Conservation (phyloP, 345 rosid genomes). For the Bretschneidera sinensis region DNA sequence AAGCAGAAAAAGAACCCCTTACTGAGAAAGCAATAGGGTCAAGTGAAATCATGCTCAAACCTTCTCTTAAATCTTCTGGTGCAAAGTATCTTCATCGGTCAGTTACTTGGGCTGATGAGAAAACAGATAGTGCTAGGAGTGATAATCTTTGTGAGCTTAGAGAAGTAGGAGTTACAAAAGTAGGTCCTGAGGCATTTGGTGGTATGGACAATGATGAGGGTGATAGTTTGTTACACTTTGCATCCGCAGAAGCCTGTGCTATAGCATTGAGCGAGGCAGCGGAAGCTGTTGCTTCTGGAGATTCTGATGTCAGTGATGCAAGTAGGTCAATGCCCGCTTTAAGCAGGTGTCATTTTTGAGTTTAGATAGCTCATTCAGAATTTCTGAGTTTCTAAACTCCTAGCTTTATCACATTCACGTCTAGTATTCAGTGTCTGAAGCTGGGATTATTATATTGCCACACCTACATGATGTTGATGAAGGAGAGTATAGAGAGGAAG, state of each 20-base stretch:
- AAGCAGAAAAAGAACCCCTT: conserved; percentile 21
- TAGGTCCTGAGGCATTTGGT: conserved; percentile 12
- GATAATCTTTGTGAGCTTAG: conserved; percentile 50
- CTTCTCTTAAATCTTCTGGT: conserved; percentile 60
- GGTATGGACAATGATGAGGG: conserved; percentile 26
- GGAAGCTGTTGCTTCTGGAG: conserved; percentile 62
- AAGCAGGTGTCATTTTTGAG: not conserved
- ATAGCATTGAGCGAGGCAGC: conserved; percentile 71
- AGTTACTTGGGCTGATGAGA: conserved; percentile 93
- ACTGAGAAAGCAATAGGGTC: conserved; percentile 25
- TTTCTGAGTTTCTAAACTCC: conserved; percentile 3
- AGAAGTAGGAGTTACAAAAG: conserved; percentile 30
- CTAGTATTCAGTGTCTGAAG: conserved; percentile 47
- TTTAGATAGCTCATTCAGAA: conserved; percentile 4
- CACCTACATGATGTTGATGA: conserved; percentile 31
- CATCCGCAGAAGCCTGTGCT: conserved; percentile 82
- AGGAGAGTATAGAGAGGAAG: conserved; percentile 23
- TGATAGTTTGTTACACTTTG: conserved; percentile 30
- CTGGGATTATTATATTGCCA: conserved; percentile 68
- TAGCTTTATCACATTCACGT: conserved; percentile 11
- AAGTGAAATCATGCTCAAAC: conserved; percentile 37
- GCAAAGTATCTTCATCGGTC: conserved; percentile 44
- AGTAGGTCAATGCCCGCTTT: conserved; percentile 30
- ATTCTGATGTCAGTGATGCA: conserved; percentile 45
- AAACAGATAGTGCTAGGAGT: conserved; percentile 24